Base-by-base conservation (phyloP, 2,329 filamentous ascomycete species). In the Sporothrix schenckii region DNA sequence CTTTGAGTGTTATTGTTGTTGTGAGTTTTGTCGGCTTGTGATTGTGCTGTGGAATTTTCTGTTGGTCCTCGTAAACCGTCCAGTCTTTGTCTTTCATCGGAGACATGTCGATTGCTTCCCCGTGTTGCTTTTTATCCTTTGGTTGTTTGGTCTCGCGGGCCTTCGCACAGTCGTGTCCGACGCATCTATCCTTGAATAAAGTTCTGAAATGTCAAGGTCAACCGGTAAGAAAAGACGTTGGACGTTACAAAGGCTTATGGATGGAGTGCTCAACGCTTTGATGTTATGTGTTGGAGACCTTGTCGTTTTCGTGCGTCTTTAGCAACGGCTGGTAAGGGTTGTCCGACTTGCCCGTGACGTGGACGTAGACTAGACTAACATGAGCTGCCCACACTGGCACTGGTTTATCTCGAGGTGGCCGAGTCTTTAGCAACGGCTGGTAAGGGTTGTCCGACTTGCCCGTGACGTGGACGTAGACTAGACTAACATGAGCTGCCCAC, bases 101-200 rank as follows among this genome's bases (percentile, higher is more conserved):
- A 10, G 61, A 19, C n/a, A 7, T 30, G 30, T 19, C 39, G 27
- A 41, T 9, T 53, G 44, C 21, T 49, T 66, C 53, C 27, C 27
- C 27, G 47, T 50, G 39, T 52, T 44, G 3, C 27, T 9, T 11
- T 21, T 10, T 50, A 53, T 52, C 27, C 44, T 47, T 66, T 66
- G 52, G 24, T 47, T 53, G 27, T 53, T 53, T 53, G 21, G 63
- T 53, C 47, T 34, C 34, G 24, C 61, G 63, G 63, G 19, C 61
- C 30, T 21, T 14, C 7, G 41, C 60, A 47, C 34, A 34, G 34
- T 4, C 7, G 4, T n/a, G 21, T 27, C 21, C 11, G 27, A 47
- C 39, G 47, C 2, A 49, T 49, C 47, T 34, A 9, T 34, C 34
- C 34, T 34, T 34, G 34, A 34, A 34, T 34, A 6, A 34, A 7